Percentiles rank a stretch among this genome's conserved stretches.
Evolutionary conservation across 2,329 filamentous ascomycete genomes (phyloP).

Genomic region (Biscogniauxia marginata): DNA sequence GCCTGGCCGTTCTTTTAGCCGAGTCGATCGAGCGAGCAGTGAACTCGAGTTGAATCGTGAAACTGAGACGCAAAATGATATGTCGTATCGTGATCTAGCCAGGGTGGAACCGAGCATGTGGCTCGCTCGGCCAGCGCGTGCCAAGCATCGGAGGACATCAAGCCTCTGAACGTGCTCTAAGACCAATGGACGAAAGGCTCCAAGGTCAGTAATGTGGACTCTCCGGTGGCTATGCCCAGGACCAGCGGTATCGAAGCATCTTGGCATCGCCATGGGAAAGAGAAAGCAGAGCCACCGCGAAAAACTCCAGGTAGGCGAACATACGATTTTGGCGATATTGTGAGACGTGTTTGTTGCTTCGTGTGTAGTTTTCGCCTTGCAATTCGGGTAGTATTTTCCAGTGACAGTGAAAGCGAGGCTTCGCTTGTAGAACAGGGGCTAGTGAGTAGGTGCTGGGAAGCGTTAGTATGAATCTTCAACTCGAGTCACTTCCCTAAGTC

Average conservation of each 20-base stretch:
- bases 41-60: slow-evolving; percentile 8
- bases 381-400: background rate
- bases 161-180: background rate
- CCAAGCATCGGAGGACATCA: slow-evolving; percentile 5
- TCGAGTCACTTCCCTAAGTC: background rate
- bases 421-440: background rate
- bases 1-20: background rate
- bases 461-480: background rate
- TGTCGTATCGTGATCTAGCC: slow-evolving; percentile 24
- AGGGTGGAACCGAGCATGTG: slow-evolving; percentile 21
- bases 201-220: background rate
- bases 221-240: background rate
- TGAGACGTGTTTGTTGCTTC: background rate
- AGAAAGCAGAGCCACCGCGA: background rate
- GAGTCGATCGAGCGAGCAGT: background rate
- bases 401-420: background rate
- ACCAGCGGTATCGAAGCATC: background rate
- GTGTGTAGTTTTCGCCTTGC: background rate
- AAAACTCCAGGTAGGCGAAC: background rate
- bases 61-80: slow-evolving; percentile 22
- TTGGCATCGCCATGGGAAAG: background rate
- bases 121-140: slow-evolving; percentile 20
- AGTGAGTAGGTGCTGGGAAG: background rate
- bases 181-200: background rate
- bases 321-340: background rate